phyloP scores from a whole-genome alignment of 2,329 filamentous ascomycete species.

The Didymella pomorum region DNA sequence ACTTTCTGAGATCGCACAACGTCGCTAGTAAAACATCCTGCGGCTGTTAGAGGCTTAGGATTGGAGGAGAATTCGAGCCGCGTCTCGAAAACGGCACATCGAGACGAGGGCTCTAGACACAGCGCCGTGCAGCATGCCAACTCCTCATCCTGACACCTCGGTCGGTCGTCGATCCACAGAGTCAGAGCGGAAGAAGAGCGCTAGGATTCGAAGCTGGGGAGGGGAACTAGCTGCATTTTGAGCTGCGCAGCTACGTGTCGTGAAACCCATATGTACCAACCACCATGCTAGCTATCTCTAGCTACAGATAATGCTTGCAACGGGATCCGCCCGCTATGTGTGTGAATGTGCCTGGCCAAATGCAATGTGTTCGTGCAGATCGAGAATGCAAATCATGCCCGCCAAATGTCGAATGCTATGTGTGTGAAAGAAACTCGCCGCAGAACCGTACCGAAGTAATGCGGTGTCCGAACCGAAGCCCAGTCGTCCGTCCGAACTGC shows the following conservation, averaged over 20 bases:
- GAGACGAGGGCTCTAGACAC: slow-evolving; percentile 16
- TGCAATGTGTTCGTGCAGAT: slow-evolving; percentile 23
- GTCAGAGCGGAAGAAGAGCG: slow-evolving; percentile 10
- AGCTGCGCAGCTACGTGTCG: slow-evolving; percentile 36
- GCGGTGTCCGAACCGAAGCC: slow-evolving; percentile 14
- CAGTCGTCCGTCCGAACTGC: slow-evolving; percentile 14
- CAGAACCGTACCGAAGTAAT: slow-evolving; percentile 22
- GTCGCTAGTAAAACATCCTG: slow-evolving; percentile 5
- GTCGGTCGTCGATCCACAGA: slow-evolving; percentile 22
- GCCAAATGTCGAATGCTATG: slow-evolving; percentile 20
- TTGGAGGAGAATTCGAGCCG: slow-evolving; percentile 20
- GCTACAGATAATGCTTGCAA: slow-evolving; percentile 21
- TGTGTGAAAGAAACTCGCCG: slow-evolving; percentile 10
- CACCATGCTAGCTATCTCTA: slow-evolving; percentile 15
- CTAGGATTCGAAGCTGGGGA: slow-evolving; percentile 18
- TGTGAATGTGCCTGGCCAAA: slow-evolving; percentile 31
- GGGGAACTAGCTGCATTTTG: slow-evolving; percentile 26
- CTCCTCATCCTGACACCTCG: slow-evolving; percentile 26
- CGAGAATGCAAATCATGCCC: slow-evolving; percentile 3
- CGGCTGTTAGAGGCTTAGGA: slow-evolving; percentile 3
- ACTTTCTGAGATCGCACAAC: slow-evolving; percentile 14
- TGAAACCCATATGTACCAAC: slow-evolving; percentile 25
- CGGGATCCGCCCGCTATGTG: slow-evolving; percentile 35
- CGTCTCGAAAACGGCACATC: background rate
- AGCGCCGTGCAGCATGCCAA: slow-evolving; percentile 13